A percentile compares a stretch with the other conserved stretches of the same genome.
Evolutionary conservation across 2,329 filamentous ascomycete genomes (phyloP).

Genomic region (Fusarium subtropicale): DNA sequence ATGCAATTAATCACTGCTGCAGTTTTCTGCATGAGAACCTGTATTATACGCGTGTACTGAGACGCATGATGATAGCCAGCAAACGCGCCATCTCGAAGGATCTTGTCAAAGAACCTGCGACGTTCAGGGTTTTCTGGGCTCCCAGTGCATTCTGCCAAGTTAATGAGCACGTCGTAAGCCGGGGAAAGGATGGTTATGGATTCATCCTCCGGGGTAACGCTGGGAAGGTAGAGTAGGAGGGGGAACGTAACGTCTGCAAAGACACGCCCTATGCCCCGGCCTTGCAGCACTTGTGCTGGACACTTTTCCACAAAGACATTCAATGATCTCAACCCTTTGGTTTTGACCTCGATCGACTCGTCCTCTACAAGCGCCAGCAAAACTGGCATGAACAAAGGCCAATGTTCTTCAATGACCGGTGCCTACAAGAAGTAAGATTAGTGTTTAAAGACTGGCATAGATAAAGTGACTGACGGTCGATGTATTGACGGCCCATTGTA

Average conservation of each 20-base stretch:
- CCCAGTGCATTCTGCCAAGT: conserved; percentile 58
- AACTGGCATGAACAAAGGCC: conserved; percentile 77
- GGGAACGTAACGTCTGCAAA: conserved; percentile 78
- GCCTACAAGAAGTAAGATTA: conserved; percentile 48
- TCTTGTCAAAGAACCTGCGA: conserved; percentile 61
- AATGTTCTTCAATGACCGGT: conserved; percentile 64
- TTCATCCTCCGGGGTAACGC: conserved; percentile 78
- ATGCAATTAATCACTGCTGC: conserved; percentile 64
- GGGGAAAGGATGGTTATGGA: conserved; percentile 71
- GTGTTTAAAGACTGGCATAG: neutral
- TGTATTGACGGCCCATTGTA: conserved; percentile 66
- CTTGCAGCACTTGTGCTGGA: conserved; percentile 63
- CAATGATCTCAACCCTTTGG: conserved; percentile 67
- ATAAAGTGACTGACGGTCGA: conserved; percentile 58
- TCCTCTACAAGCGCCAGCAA: conserved; percentile 78
- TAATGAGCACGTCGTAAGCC: conserved; percentile 75
- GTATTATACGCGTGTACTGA: conserved; percentile 67
- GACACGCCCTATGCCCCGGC: conserved; percentile 74
- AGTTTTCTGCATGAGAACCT: conserved; percentile 66
- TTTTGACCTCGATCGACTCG: conserved; percentile 62
- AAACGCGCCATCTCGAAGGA: conserved; percentile 68
- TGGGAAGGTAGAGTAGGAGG: conserved; percentile 80
- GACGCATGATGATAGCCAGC: conserved; percentile 67
- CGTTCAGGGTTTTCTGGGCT: conserved; percentile 44
- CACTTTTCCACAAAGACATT: conserved; percentile 66